Evolutionary conservation across 176 grass and related monocot genomes (phyloP).

Genomic region (Oryza brachyantha): DNA sequence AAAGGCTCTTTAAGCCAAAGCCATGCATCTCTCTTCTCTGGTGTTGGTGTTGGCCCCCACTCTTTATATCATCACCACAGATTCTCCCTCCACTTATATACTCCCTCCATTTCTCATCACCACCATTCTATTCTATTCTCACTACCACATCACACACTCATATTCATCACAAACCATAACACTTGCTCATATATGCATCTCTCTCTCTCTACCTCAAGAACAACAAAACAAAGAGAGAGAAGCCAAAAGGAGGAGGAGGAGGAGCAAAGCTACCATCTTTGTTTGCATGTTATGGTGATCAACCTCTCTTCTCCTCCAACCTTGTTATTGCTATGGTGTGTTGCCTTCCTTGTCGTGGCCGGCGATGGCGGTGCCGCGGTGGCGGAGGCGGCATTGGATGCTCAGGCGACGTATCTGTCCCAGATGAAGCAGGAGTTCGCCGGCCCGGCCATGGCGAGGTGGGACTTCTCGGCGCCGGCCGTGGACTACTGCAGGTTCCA

Average conservation of each 20-base stretch:
- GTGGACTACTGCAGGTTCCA: conserved; percentile 52
- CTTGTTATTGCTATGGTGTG: conserved; percentile 19
- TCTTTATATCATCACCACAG: conserved; percentile 52
- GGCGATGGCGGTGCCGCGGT: neutral
- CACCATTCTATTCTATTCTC: neutral
- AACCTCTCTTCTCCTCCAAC: conserved; percentile 1
- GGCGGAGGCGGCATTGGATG: conserved; percentile 26
- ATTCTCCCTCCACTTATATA: conserved; percentile 56
- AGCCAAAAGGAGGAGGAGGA: neutral
- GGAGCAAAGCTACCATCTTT: neutral
- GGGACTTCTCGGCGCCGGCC: conserved; percentile 49
- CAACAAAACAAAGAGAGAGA: neutral
- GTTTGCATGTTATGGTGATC: conserved; percentile 29
- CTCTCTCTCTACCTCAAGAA: neutral
- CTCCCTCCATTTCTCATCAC: conserved; percentile 8
- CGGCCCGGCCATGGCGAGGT: conserved; percentile 59
- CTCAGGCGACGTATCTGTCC: conserved; percentile 58
- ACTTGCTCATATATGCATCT: neutral
- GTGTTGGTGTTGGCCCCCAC: neutral
- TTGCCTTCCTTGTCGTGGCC: neutral
- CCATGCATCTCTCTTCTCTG: conserved; percentile 49
- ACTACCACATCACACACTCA: neutral
- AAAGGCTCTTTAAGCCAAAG: conserved; percentile 35
- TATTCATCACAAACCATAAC: neutral
- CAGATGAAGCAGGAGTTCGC: conserved; percentile 61